phyloP scores from a whole-genome alignment of 768 basidiomycete genomes.

The Termitomyces sp. region DNA sequence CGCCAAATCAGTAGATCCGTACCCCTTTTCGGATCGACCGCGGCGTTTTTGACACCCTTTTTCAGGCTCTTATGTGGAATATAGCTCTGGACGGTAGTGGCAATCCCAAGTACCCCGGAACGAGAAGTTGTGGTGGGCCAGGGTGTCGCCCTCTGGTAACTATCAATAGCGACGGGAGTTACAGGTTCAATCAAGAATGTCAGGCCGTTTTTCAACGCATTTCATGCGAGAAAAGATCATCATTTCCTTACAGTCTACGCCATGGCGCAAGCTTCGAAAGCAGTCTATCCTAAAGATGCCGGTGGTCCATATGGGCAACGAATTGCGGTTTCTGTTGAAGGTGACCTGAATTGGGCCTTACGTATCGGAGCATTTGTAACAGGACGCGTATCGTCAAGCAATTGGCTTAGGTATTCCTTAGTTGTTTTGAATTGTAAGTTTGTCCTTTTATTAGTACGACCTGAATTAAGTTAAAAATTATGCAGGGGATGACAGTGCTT shows the following conservation, averaged over 20 bases:
- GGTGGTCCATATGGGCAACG: slow-evolving; percentile 67
- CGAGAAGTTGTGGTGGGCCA: slow-evolving; percentile 50
- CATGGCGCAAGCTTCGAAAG: slow-evolving; percentile 73
- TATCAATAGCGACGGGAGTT: slow-evolving; percentile 58
- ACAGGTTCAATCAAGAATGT: slow-evolving; percentile 72
- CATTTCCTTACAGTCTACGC: slow-evolving; percentile 42
- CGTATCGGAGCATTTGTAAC: slow-evolving; percentile 66
- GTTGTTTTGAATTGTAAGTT: slow-evolving; percentile 67
- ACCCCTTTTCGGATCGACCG: not conserved
- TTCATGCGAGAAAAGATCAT: not conserved
- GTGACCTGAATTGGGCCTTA: slow-evolving; percentile 50
- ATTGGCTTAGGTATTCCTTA: slow-evolving; percentile 61
- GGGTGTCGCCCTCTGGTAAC: slow-evolving; percentile 66
- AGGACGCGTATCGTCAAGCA: slow-evolving; percentile 40
- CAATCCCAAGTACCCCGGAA: slow-evolving; percentile 58
- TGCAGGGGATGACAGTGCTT: slow-evolving; percentile 40
- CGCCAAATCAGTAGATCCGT: slow-evolving; percentile 12
- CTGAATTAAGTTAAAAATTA: not conserved
- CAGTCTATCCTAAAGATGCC: slow-evolving; percentile 59
- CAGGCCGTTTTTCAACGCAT: slow-evolving; percentile 12
- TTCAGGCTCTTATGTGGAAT: slow-evolving; percentile 60
- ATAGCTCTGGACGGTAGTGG: slow-evolving; percentile 60
- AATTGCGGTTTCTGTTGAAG: slow-evolving; percentile 58
- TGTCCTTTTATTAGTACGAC: not conserved
- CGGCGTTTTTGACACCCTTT: not conserved